Percentiles rank a stretch among this genome's conserved stretches.
These are phyloP conservation scores for Diplodia seriata DNA, from an alignment of 2,329 filamentous ascomycete genomes.

Conservation along the genomic window DNA sequence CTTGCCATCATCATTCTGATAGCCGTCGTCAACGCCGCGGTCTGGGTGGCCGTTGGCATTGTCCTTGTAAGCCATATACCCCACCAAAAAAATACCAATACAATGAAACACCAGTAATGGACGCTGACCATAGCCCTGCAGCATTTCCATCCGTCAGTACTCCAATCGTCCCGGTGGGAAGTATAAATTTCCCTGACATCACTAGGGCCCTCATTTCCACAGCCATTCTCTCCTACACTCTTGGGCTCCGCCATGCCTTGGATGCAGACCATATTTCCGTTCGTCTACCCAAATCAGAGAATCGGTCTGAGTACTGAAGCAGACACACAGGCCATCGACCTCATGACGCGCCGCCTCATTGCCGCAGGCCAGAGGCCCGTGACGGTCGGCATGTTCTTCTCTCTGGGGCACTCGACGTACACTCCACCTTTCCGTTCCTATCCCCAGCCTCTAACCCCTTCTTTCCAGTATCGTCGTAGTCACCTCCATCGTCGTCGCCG, in stretches of 20 bases:
- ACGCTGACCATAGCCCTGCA: constrained; percentile 27
- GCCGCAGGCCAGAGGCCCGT: constrained; percentile 85
- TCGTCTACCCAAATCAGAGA: constrained; percentile 33
- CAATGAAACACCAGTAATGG: background rate
- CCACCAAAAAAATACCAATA: background rate
- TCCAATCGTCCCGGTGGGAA: background rate
- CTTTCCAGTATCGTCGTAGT: constrained; percentile 74
- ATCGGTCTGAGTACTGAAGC: background rate
- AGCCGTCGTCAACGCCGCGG: constrained; percentile 60
- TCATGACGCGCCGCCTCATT: constrained; percentile 89
- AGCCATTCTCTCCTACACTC: constrained; percentile 83
- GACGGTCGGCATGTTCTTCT: constrained; percentile 94
- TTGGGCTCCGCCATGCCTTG: constrained; percentile 91
- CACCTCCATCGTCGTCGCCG: constrained; percentile 90
- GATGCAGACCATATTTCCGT: constrained; percentile 90
- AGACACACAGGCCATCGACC: constrained; percentile 73
- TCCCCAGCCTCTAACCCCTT: background rate
- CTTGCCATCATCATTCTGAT: constrained; percentile 64
- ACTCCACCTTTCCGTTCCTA: constrained; percentile 15
- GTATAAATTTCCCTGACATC: background rate
- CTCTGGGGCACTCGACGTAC: constrained; percentile 84
- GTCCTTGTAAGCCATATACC: constrained; percentile 56
- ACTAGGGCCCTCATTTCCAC: constrained; percentile 72
- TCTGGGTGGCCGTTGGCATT: constrained; percentile 65
- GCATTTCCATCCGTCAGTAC: constrained; percentile 44